These are phyloP conservation scores for Fusarium sp. DNA, from an alignment of 2,329 filamentous ascomycete genomes.

Conservation along the genomic window DNA sequence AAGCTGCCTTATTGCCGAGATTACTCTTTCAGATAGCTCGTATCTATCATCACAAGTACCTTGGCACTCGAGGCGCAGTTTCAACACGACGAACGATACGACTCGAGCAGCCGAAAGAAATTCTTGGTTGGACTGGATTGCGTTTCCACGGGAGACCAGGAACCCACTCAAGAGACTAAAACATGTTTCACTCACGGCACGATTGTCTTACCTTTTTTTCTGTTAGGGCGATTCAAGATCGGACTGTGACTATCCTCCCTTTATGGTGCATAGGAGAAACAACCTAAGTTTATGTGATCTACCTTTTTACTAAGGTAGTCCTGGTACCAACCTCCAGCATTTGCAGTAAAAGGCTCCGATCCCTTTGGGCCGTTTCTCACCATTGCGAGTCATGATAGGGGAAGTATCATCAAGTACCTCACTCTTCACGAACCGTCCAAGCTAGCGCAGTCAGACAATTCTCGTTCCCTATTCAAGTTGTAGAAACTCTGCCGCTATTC, in stretches of 20 bases:
- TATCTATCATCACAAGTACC: background rate
- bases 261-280: background rate
- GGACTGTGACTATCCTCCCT: background rate
- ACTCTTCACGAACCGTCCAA: background rate
- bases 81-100: background rate
- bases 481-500: constrained; percentile 11
- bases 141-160: constrained; percentile 23
- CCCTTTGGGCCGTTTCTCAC: background rate
- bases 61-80: constrained; percentile 3
- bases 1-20: constrained; percentile 3
- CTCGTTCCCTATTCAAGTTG: constrained; percentile 2
- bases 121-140: constrained; percentile 10
- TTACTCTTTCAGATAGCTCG: background rate
- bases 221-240: constrained; percentile 13
- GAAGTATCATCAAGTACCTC: constrained; percentile 11
- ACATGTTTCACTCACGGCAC: constrained; percentile 18
- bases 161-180: constrained; percentile 4
- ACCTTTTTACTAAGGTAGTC: background rate
- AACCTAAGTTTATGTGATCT: background rate
- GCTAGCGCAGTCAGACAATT: background rate
- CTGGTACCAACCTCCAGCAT: background rate
- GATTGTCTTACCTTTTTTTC: constrained; percentile 15
- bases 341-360: background rate
- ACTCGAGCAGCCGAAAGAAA: background rate
- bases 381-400: constrained; percentile 11